Evolutionary conservation across 768 basidiomycete genomes (phyloP), one percentile per base, ranked within the genome.

Genomic region (Panellus pusillus): DNA sequence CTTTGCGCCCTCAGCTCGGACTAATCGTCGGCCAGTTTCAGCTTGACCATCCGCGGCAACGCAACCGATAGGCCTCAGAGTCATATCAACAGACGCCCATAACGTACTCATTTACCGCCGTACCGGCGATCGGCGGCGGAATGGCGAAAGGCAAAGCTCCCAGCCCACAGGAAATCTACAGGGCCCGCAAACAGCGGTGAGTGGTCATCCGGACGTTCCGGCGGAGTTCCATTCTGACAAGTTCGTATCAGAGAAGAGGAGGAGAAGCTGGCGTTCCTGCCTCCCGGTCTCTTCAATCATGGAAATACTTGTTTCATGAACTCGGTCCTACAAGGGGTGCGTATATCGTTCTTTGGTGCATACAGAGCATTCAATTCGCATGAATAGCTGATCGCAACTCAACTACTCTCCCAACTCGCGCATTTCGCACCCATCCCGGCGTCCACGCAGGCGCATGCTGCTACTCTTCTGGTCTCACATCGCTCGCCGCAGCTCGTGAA

Each of bases 241-340:
- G 24, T 39, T 52, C 47, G 43, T 18, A 49, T 45, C 47, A 61
- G 79, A 62, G 86, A 89, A 66, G 87, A 89, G 61, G 72, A 74
- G 45, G 87, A 87, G 65, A 74, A 69, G 63, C 68, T 71, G 6
- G 84, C 84, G 0, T 73, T 79, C 38, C 72, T 90, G 9, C 89
- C 89, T 0, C 87, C 89, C 4, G 89, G 89, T 6, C 74, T 92
- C 19, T 64, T 83, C 41, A 92, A 92, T 66, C 87, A 91, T 72
- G 87, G 88, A 39, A 91, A 91, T 67, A 96, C 93, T 0, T 98
- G 94, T 71, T 98, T 94, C 71, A 91, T 95, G 87, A 98, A 96
- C 71, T 93, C 92, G 29, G 91, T 93, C 28, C 74, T 98, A 27
- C 94, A 98, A 67, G 90, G 88, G 36, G 89, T 87, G 71, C 61